Base-by-base conservation (phyloP, 805 yeast genomes). In the Saccharomycodes ludwigii region DNA sequence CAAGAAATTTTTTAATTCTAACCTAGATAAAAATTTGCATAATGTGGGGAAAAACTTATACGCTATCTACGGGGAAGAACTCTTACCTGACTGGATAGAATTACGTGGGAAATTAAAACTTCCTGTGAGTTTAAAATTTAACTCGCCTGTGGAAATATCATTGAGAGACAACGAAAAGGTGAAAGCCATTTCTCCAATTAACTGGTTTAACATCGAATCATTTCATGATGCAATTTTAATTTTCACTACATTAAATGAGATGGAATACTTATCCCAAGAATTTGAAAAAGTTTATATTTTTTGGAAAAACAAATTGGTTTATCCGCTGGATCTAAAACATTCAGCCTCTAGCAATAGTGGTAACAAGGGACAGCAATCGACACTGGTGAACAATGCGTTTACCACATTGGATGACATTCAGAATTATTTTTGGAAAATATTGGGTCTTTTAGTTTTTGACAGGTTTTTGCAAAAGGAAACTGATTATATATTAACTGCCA, bases 121-220 rank as follows among this genome's bases (percentile, higher is more conserved):
- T 76, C 28, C 28, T 31, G 52, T 61, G 4, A 57, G 67, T 6
- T 82, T 71, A 50, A 75, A 79, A 44, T 68, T 88, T 41, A 86
- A 86, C 50, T 81, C 95, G 0, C 81, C 94, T 0, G 81, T 86
- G 4, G 97, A 88, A 52, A 54, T 71, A 6, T 72, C 94, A 5
- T 61, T 84, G 48, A 65, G 96, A 44, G 73, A 71, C 27, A 65
- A 76, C 30, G 58, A 63, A 6, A 69, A 66, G 31, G 58, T 59
- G 4, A 47, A 50, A n/a, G 42, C 65, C 4, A 55, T 59, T 9
- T 43, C 47, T 41, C 33, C 51, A 18, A 40, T 52, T 6, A 41
- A 47, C 6, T 50, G 58, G 12, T 65, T 84, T 20, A 75, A 76
- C 34, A 53, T 86, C 35, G 67, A 73, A n/a, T 79, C 85, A 5